Evolutionary conservation across 208 protist species (phyloP), one percentile per base, ranked within the genome.

Genomic region (Leishmania tarentolae): DNA sequence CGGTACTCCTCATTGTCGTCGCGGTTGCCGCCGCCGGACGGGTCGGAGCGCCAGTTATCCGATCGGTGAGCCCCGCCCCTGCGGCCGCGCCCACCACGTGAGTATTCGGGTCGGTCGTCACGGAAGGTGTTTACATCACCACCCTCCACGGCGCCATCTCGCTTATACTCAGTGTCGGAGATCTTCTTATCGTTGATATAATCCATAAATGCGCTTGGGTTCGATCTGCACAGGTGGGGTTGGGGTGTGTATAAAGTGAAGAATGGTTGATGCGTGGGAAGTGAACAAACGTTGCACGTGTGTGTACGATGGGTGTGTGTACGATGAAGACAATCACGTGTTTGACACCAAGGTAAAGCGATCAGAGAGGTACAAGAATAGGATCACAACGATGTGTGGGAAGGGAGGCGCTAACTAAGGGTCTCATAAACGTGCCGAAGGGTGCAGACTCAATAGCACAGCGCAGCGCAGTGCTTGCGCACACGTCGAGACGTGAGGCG

Each of bases 121-220:
- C 78, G 81, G 76, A 83, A 81, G 83, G 74, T 83, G 68, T 71
- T 83, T 77, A 87, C 83, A 76, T 80, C 65, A 76, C 61, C 83
- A 78, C 79, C 79, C 79, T 82, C 83, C 75, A 80, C 78, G 69
- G 80, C 85, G 83, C 85, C 88, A 88, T 88, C 78, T 76, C 82
- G 78, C 84, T 88, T 82, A 91, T 91, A 86, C 87, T 91, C 83
- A 79, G 81, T 81, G 86, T 89, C 81, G 86, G 83, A 77, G 19
- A 61, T 50, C 82, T 80, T 83, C 46, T 86, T 78, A 47, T 87
- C 79, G 85, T 76, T 85, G 83, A 83, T 86, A 81, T 88, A 83
- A 86, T 89, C 81, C 88, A 91, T 91, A 88, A 87, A 91, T 70
- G 78, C 52, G 81, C 83, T 70, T 71, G 65, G 53, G 83, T 80